Conservation (phyloP, 495 filamentous ascomycete genomes). For the Pyronema omphalodes region DNA sequence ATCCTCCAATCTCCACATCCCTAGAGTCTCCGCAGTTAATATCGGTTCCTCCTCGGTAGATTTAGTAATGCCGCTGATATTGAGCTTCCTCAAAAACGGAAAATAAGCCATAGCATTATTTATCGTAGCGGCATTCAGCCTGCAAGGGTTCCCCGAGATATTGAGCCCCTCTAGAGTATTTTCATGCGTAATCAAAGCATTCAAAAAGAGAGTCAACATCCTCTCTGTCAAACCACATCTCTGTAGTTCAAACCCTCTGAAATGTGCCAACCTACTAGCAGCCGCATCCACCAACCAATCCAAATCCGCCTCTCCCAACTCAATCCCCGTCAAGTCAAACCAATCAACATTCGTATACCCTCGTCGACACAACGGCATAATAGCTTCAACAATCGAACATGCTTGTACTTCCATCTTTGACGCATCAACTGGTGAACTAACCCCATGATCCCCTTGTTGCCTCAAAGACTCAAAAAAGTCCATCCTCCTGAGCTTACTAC, state of each 20-base stretch:
- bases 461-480: conserved; percentile 36
- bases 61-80: conserved; percentile 48
- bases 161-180: conserved; percentile 58
- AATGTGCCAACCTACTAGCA: conserved; percentile 42
- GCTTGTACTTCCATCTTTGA: conserved; percentile 33
- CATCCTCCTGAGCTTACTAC: conserved; percentile 40
- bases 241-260: conserved; percentile 67
- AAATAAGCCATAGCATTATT: conserved; percentile 45
- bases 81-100: conserved; percentile 49
- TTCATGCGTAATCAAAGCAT: conserved; percentile 44
- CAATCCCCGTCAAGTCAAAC: conserved; percentile 65
- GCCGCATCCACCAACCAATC: conserved; percentile 49
- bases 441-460: not conserved
- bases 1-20: conserved; percentile 60
- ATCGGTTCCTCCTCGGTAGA: conserved; percentile 46
- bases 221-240: conserved; percentile 52
- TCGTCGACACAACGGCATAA: conserved; percentile 56
- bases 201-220: conserved; percentile 37
- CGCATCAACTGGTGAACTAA: conserved; percentile 14
- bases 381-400: conserved; percentile 60
- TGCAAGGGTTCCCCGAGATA: conserved; percentile 57
- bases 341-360: conserved; percentile 62
- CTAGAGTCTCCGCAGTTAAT: conserved; percentile 44
- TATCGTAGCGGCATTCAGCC: conserved; percentile 33
- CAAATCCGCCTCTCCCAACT: conserved; percentile 63